Evolutionary conservation across 75 land plant species (phyloP).

Genomic region (Selaginella moellendorffii): DNA sequence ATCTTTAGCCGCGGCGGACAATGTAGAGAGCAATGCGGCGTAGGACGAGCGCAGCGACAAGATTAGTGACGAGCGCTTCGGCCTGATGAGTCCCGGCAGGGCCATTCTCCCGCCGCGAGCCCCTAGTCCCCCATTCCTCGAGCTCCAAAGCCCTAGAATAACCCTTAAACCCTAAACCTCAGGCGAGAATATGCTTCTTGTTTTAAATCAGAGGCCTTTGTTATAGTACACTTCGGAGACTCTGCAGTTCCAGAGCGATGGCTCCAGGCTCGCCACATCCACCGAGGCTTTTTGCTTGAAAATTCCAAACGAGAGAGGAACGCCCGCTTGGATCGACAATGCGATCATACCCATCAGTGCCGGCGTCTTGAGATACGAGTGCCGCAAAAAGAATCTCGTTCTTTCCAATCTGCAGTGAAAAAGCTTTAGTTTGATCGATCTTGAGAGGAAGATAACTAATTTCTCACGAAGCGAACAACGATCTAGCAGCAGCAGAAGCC

Average conservation of each 20-base stretch:
- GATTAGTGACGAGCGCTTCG: too few relatives aligned
- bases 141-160: too few relatives aligned
- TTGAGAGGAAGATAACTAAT: background rate
- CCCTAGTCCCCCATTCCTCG: too few relatives aligned
- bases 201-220: background rate
- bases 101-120: too few relatives aligned
- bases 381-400: slow-evolving; percentile 11
- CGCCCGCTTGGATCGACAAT: slow-evolving; percentile 21
- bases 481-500: background rate
- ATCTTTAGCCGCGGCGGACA: too few relatives aligned
- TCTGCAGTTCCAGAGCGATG: background rate
- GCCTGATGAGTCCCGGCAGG: too few relatives aligned
- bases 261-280: slow-evolving; percentile 17
- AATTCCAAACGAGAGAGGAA: slow-evolving; percentile 20
- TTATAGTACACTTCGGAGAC: background rate
- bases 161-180: too few relatives aligned
- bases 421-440: too few relatives aligned
- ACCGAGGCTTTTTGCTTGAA: slow-evolving; percentile 22
- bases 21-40: too few relatives aligned
- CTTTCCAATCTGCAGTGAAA: slow-evolving; percentile 17
- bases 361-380: slow-evolving; percentile 14
- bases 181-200: too few relatives aligned
- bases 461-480: background rate
- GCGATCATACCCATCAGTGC: slow-evolving; percentile 27
- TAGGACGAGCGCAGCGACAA: too few relatives aligned